Conservation (phyloP, 768 basidiomycete genomes). For the Auricularia cornea region DNA sequence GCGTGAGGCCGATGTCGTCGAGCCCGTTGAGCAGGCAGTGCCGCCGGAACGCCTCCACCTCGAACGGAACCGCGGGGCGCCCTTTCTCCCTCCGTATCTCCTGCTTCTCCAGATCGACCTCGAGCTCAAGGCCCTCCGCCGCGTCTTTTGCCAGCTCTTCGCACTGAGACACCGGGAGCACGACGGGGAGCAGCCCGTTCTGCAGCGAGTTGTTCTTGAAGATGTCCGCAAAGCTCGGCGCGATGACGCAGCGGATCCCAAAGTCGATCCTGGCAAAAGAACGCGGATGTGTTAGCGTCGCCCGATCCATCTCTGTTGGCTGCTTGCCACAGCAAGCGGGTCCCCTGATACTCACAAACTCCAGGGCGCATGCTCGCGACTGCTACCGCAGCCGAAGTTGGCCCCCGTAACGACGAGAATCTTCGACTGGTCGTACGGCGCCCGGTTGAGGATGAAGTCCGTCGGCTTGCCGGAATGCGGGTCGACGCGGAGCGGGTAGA, state of each 20-base stretch:
- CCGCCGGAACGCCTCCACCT: slow-evolving; percentile 81
- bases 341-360: slow-evolving; percentile 49
- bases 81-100: slow-evolving; percentile 56
- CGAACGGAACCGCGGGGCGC: slow-evolving; percentile 62
- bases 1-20: slow-evolving; percentile 92
- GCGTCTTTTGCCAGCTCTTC: slow-evolving; percentile 69
- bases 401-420: slow-evolving; percentile 78
- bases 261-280: slow-evolving; percentile 60
- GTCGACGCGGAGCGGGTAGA: slow-evolving; percentile 73
- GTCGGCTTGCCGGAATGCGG: slow-evolving; percentile 71
- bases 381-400: slow-evolving; percentile 90
- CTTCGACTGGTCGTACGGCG: slow-evolving; percentile 65
- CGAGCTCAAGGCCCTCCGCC: slow-evolving; percentile 62
- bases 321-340: neutral
- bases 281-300: slow-evolving; percentile 2
- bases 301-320: neutral
- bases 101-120: slow-evolving; percentile 77
- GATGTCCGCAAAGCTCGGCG: slow-evolving; percentile 86
- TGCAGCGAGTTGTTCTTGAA: slow-evolving; percentile 87
- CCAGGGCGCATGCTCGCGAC: slow-evolving; percentile 88
- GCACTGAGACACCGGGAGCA: slow-evolving; percentile 63
- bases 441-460: slow-evolving; percentile 76
- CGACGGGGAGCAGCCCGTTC: slow-evolving; percentile 83
- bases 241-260: slow-evolving; percentile 80
- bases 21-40: slow-evolving; percentile 93